Evolutionary conservation across 441 rosid species (phyloP).

Genomic region (Metrosideros polymorpha): DNA sequence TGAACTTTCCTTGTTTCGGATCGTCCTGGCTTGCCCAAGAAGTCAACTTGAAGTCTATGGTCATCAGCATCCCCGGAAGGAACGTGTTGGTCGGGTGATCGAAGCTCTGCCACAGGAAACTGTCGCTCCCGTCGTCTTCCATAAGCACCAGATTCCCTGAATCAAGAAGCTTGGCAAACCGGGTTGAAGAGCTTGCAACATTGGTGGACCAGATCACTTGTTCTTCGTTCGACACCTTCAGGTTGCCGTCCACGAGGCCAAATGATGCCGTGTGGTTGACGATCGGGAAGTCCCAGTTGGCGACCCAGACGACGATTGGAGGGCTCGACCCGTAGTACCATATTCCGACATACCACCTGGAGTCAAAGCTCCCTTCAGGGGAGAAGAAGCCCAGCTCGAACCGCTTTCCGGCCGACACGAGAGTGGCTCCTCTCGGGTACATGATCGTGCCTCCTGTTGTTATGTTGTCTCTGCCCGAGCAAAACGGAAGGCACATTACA

Average conservation of each 20-base stretch:
- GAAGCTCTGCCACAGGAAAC: not conserved
- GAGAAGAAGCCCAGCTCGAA: not conserved
- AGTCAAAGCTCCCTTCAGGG: not conserved
- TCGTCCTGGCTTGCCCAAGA: not conserved
- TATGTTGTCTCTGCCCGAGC: not conserved
- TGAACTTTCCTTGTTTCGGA: not conserved
- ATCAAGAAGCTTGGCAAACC: not conserved
- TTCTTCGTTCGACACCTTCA: fast-evolving
- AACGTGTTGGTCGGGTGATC: not conserved
- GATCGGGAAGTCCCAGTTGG: not conserved
- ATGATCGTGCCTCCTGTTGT: not conserved
- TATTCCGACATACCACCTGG: not conserved
- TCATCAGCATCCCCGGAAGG: not conserved
- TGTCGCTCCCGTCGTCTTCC: not conserved
- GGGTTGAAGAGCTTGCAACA: not conserved
- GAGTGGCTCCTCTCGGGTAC: not conserved
- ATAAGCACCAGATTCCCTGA: not conserved
- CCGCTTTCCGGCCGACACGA: not conserved
- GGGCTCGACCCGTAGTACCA: not conserved
- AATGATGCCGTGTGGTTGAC: fast-evolving
- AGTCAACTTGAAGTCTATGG: not conserved
- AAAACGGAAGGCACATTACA: not conserved
- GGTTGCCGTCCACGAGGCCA: not conserved
- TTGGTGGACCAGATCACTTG: fast-evolving
- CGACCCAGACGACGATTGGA: fast-evolving